Percentiles rank a stretch among this genome's conserved stretches.
Evolutionary conservation across 2,329 filamentous ascomycete genomes (phyloP).

Genomic region (Dothideomycetidae sp.): DNA sequence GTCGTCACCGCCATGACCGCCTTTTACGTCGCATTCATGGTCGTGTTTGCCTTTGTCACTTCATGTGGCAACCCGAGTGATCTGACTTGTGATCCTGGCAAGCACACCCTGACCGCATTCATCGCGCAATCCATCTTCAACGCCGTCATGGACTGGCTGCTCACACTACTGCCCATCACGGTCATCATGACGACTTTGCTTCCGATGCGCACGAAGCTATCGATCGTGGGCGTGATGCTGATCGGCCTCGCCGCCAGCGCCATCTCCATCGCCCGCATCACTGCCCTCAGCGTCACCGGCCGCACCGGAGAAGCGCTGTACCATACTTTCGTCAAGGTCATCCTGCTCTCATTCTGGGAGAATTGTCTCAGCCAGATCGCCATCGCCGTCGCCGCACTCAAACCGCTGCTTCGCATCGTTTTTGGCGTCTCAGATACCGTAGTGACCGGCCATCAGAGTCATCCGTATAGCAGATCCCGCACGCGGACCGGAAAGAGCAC

Average conservation of each 20-base stretch:
- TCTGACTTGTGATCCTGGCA: neutral
- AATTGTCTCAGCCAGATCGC: constrained; percentile 6
- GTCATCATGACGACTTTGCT: constrained; percentile 3
- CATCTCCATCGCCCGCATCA: constrained; percentile 4
- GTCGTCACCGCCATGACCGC: constrained; percentile 14
- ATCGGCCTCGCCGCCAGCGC: constrained; percentile 2
- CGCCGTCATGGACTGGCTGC: constrained; percentile 4
- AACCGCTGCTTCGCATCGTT: constrained; percentile 1
- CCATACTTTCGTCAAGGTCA: neutral
- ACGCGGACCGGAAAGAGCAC: too few species aligned
- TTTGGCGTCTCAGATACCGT: too few species aligned
- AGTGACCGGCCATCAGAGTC: too few species aligned
- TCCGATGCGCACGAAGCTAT: constrained; percentile 4
- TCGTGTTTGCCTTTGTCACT: constrained; percentile 1
- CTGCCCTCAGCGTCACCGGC: neutral
- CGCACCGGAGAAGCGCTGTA: neutral
- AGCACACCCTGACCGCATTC: neutral
- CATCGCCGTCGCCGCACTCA: neutral
- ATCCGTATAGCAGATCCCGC: too few species aligned
- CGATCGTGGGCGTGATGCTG: constrained; percentile 1
- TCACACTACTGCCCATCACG: constrained; percentile 5
- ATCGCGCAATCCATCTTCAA: constrained; percentile 1
- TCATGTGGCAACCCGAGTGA: constrained; percentile 5
- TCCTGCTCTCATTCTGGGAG: constrained; percentile 6
- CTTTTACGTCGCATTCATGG: constrained; percentile 25